These are phyloP conservation scores for Metroxylon sagu DNA, from an alignment of 176 grass and related monocot genomes.

Conservation along the genomic window DNA sequence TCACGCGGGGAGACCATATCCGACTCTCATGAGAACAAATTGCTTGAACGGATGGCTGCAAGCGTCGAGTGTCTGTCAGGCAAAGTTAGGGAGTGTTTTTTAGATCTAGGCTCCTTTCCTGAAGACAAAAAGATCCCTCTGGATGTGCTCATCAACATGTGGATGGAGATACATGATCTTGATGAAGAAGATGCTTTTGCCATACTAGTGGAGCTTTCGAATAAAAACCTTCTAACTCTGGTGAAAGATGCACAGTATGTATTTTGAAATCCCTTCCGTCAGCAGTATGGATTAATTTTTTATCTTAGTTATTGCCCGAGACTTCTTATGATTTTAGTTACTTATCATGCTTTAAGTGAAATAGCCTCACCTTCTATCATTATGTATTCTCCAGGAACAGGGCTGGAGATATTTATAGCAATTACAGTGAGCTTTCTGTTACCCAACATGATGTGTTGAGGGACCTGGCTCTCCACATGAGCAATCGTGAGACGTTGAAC, in stretches of 20 bases:
- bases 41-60: constrained; percentile 75
- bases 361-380: neutral
- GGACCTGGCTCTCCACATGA: constrained; percentile 87
- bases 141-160: constrained; percentile 81
- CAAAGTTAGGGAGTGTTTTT: constrained; percentile 83
- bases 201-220: constrained; percentile 66
- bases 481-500: constrained; percentile 43
- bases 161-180: constrained; percentile 97
- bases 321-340: too few relatives aligned
- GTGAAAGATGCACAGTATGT: constrained; percentile 89
- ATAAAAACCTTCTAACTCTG: constrained; percentile 83
- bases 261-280: too few relatives aligned
- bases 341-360: too few relatives aligned
- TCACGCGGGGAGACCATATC: constrained; percentile 78
- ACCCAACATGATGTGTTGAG: constrained; percentile 95
- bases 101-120: constrained; percentile 88
- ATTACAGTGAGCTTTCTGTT: constrained; percentile 70
- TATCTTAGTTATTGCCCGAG: too few relatives aligned
- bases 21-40: constrained; percentile 77
- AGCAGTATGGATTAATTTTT: too few relatives aligned
- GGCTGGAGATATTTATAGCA: constrained; percentile 86
- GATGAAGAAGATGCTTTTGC: constrained; percentile 84
- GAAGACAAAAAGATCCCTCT: constrained; percentile 98
- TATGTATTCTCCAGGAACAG: constrained; percentile 47
- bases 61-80: constrained; percentile 63